Conservation (phyloP, 1,284 basidiomycete species). For the Cryptococcus sp. region DNA sequence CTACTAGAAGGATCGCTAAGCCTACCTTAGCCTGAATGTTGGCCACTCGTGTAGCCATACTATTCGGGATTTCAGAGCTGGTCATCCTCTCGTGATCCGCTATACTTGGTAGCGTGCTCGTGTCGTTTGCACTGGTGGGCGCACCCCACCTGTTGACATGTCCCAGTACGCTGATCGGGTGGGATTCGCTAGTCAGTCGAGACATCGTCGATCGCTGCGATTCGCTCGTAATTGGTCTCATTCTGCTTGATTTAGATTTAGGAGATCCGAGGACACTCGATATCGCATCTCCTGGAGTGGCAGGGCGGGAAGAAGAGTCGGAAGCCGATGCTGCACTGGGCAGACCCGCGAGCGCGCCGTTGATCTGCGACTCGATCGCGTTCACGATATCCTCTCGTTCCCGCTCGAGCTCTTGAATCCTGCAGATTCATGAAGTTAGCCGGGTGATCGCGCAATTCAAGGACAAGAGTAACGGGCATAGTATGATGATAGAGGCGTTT, state of each 20-base stretch:
- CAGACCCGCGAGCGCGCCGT: constrained; percentile 34
- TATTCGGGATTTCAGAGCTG: constrained; percentile 4
- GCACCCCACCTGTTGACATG: constrained; percentile 6
- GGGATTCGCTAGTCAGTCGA: constrained; percentile 4
- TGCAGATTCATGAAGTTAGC: constrained; percentile 1
- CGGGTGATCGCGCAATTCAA: background rate
- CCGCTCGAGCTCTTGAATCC: constrained; percentile 50
- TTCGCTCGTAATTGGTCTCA: constrained; percentile 6
- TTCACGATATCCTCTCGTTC: constrained; percentile 52
- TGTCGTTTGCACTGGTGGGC: background rate
- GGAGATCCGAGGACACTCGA: background rate
- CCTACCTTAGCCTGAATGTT: constrained; percentile 32
- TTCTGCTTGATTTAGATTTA: background rate
- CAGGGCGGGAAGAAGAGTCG: constrained; percentile 9
- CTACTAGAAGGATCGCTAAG: background rate
- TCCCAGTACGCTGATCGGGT: constrained; percentile 19
- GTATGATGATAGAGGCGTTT: background rate
- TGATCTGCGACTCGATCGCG: constrained; percentile 49
- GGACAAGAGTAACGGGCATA: background rate
- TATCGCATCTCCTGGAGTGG: constrained; percentile 4
- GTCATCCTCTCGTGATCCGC: constrained; percentile 8
- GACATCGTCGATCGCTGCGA: constrained; percentile 2
- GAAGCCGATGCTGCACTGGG: background rate
- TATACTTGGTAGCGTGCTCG: constrained; percentile 2
- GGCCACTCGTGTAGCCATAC: constrained; percentile 24